These are phyloP conservation scores for Cenchrus fungigraminus DNA, from an alignment of 176 grass and related monocot genomes.

Conservation along the genomic window DNA sequence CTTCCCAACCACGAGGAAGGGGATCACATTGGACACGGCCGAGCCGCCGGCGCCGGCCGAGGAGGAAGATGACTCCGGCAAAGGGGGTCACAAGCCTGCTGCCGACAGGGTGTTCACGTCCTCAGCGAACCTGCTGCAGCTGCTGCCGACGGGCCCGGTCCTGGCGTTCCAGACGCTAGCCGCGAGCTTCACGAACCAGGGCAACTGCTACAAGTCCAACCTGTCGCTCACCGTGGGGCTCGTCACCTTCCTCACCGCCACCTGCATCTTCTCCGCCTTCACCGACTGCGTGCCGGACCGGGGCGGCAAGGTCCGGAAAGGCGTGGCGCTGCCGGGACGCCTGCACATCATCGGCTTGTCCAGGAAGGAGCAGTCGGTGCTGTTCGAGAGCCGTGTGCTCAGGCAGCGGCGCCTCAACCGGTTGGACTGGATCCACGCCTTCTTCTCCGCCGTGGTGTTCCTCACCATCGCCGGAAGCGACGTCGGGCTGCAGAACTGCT, in stretches of 20 bases:
- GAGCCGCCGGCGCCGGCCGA: too few relatives aligned
- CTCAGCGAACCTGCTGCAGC: conserved; percentile 24
- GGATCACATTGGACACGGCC: neutral
- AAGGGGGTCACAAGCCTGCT: too few relatives aligned
- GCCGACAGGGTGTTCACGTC: too few relatives aligned
- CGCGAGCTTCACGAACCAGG: conserved; percentile 48
- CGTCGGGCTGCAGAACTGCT: conserved; percentile 40
- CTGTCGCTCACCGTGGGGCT: conserved; percentile 35
- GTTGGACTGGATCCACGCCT: conserved; percentile 39
- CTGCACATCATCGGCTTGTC: conserved; percentile 43
- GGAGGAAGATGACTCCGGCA: too few relatives aligned
- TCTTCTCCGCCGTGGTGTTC: conserved; percentile 43
- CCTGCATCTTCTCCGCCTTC: conserved; percentile 48
- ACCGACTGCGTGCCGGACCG: conserved; percentile 45
- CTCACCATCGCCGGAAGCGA: conserved; percentile 43
- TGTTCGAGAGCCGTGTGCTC: neutral
- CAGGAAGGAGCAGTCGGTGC: neutral
- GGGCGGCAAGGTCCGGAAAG: conserved; percentile 48
- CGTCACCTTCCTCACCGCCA: conserved; percentile 27
- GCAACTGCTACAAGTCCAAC: conserved; percentile 40
- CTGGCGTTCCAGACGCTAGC: conserved; percentile 53
- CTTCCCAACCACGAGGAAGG: conserved; percentile 30
- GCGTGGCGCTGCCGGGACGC: conserved; percentile 40
- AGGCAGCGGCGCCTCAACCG: neutral
- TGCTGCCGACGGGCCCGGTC: conserved; percentile 51